Evolutionary conservation across 805 yeast genomes (phyloP).

Genomic region (Yarrowia keelungensis): DNA sequence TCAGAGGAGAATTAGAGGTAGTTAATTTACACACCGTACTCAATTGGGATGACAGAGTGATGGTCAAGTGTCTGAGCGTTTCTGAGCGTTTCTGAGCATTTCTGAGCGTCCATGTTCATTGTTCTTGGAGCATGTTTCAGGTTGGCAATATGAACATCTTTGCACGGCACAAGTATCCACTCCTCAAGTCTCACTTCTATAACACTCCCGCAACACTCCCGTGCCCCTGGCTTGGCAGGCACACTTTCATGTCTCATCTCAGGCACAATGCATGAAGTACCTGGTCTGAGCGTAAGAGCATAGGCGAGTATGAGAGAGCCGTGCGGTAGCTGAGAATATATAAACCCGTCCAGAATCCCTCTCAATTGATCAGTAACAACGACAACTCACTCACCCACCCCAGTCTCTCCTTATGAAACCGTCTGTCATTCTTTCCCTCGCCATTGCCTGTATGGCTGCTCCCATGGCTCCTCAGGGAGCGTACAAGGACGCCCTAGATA

Average conservation of each 20-base stretch:
- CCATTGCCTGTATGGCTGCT: conserved; percentile 22
- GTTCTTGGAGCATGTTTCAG: no score
- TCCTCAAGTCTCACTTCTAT: neutral
- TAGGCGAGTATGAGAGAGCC: neutral
- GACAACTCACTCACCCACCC: neutral
- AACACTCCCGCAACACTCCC: neutral
- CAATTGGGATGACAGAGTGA: no score
- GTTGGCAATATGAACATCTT: no score
- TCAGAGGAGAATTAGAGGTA: no score
- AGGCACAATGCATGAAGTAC: neutral
- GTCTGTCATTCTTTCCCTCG: conserved; percentile 16
- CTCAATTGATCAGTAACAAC: neutral
- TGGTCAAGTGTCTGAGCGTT: no score
- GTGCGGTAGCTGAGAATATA: neutral
- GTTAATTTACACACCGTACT: no score
- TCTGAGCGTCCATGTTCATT: neutral
- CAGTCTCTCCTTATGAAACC: conserved; percentile 32
- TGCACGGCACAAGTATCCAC: neutral
- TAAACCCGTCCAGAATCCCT: neutral
- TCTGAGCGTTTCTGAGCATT: no score
- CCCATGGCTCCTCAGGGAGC: conserved; percentile 13
- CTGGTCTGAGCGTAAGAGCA: no score
- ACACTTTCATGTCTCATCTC: conserved; percentile 1
- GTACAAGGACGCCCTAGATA: conserved; percentile 32
- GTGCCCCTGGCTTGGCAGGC: conserved; percentile 20